Evolutionary conservation across 1,284 basidiomycete species (phyloP), one percentile per base, ranked within the genome.

Genomic region (Lentinula novae-zelandiae): DNA sequence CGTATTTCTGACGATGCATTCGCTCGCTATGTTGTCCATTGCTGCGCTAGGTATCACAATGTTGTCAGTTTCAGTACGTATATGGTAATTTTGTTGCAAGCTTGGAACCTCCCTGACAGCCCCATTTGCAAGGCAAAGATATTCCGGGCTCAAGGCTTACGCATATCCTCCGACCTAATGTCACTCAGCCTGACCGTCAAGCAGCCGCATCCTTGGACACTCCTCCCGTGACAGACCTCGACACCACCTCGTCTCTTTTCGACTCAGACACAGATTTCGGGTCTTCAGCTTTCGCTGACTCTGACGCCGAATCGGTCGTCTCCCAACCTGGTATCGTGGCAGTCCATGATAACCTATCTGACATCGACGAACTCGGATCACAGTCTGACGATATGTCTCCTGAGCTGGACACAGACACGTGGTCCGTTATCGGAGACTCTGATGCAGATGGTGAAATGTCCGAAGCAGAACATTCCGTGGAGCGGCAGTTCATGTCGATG

Each of bases 11-110:
- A 87, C 59, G 87, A 90, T 68, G 76, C 83, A 0, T 92, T 91
- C 75, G 84, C 86, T 36, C 78, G 90, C 40, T 92, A 90, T 67
- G 81, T 92, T 53, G 84, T 92, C 6, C 90, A 93, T 66, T 92
- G 90, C 66, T 87, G 88, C 63, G 89, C 90, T 51, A 78, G 90
- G 42, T 92, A 88, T 72, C 83, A 92, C 69, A 84, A 85, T 60
- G 73, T 92, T 58, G 85, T 92, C 65, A 89, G 87, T 72, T 93
- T 86, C 77, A 92, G 90, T 90, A 70, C 68, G 89, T 80, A n/a
- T 20, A 65, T 36, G 27, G 27, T 49, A 9, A 53, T 38, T 42
- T 46, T 39, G n/a, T 9, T 44, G 9, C 27, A 27, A 27, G 27
- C 27, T 27, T 27, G 27, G 27, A 27, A 27, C 27, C 46, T 61